Evolutionary conservation across 805 yeast genomes (phyloP).

Genomic region (Zygotorulaspora chibaensis): DNA sequence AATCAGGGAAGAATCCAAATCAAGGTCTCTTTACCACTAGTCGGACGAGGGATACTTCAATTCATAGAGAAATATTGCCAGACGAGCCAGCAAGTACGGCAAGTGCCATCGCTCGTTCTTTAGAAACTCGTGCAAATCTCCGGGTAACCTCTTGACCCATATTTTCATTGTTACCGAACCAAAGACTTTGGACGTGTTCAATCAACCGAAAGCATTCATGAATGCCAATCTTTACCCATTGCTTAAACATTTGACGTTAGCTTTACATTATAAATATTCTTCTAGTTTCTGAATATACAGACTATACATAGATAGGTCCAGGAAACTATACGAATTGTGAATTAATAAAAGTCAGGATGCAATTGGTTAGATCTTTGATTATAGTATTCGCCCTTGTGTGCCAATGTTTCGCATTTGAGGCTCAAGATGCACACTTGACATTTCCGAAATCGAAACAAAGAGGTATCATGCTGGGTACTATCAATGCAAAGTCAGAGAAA

Average conservation of each 20-base stretch:
- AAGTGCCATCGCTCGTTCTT: constrained; percentile 16
- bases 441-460: constrained; percentile 13
- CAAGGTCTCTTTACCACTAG: not conserved
- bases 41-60: not conserved
- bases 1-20: constrained; percentile 3
- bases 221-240: too few species aligned
- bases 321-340: not conserved
- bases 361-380: constrained; percentile 8
- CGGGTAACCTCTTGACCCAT: constrained; percentile 11
- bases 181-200: constrained; percentile 4
- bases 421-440: constrained; percentile 16
- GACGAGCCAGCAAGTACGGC: constrained; percentile 8
- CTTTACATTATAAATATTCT: not conserved
- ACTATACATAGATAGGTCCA: not conserved
- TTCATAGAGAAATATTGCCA: not conserved
- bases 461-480: constrained; percentile 14
- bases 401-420: constrained; percentile 10
- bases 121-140: constrained; percentile 7
- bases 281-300: too few species aligned
- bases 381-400: constrained; percentile 8
- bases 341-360: constrained; percentile 6
- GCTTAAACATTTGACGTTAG: not conserved
- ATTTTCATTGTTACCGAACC: not conserved
- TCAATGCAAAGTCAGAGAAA: constrained; percentile 9
- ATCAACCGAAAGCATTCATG: not conserved